phyloP scores from a whole-genome alignment of 2,329 filamentous ascomycete species.

The Neophaeococcomyces aloes region DNA sequence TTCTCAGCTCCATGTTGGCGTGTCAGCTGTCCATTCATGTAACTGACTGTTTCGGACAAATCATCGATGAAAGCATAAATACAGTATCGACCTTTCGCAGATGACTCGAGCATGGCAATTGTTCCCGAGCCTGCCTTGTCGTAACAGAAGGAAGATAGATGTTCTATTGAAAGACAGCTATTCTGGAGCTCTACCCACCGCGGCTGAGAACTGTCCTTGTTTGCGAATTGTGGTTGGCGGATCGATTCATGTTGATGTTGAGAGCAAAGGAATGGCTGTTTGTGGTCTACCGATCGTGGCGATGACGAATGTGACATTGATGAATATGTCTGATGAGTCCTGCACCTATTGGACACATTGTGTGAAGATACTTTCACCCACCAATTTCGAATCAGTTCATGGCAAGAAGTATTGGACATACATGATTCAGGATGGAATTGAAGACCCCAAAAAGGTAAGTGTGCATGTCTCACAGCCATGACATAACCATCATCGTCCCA shows the following conservation, averaged over 20 bases:
- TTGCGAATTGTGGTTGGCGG: too few relatives aligned
- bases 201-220: too few relatives aligned
- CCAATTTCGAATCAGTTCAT: slow-evolving; percentile 61
- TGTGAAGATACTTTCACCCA: slow-evolving; percentile 55
- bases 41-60: slow-evolving; percentile 2
- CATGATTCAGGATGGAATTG: slow-evolving; percentile 92
- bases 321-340: too few relatives aligned
- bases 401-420: slow-evolving; percentile 56
- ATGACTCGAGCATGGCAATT: slow-evolving; percentile 26
- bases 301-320: too few relatives aligned
- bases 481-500: slow-evolving; percentile 52
- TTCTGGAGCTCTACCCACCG: neutral
- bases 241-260: too few relatives aligned
- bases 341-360: slow-evolving; percentile 32
- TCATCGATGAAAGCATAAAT: slow-evolving; percentile 59
- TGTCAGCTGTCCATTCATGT: slow-evolving; percentile 1
- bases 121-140: neutral
- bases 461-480: slow-evolving; percentile 63
- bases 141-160: slow-evolving; percentile 3
- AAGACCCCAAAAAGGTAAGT: slow-evolving; percentile 70
- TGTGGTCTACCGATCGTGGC: too few relatives aligned
- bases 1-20: neutral
- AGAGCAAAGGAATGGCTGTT: too few relatives aligned
- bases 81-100: slow-evolving; percentile 52
- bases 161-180: neutral